Evolutionary conservation across 78 protist genomes (phyloP).

Genomic region (Dictyostelium firmibasis): DNA sequence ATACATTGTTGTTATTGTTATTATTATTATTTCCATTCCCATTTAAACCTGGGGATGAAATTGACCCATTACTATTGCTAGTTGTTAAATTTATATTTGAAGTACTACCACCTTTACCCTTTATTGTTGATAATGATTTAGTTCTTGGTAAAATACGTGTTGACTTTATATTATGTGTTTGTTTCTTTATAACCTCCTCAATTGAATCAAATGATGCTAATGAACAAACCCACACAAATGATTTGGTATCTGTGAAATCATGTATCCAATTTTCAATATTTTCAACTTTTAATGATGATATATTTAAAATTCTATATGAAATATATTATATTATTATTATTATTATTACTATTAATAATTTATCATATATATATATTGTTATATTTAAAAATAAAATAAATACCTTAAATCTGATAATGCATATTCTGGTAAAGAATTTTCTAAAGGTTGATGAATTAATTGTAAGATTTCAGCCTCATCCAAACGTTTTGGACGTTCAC

Average conservation of each 20-base stretch:
- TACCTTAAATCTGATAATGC: slow-evolving; percentile 4
- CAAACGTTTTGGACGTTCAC: slow-evolving; percentile 17
- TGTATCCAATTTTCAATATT: slow-evolving; percentile 58
- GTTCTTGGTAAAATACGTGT: slow-evolving; percentile 10
- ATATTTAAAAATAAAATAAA: too few species aligned
- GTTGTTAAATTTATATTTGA: not conserved
- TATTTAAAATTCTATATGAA: slow-evolving; percentile 35
- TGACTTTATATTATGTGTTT: not conserved
- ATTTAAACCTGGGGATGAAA: not conserved
- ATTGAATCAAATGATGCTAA: slow-evolving; percentile 56
- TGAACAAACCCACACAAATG: slow-evolving; percentile 66
- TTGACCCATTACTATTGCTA: not conserved
- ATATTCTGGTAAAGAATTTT: slow-evolving; percentile 23
- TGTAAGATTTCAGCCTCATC: slow-evolving; percentile 44
- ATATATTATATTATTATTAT: not conserved
- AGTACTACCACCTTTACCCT: not conserved
- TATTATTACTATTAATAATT: not conserved
- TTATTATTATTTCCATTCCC: not conserved
- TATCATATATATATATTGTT: too few species aligned
- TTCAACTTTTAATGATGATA: slow-evolving; percentile 20
- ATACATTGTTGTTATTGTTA: not conserved
- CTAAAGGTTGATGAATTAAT: slow-evolving; percentile 10
- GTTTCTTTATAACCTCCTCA: not conserved
- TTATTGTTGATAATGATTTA: not conserved
- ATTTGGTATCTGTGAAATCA: slow-evolving; percentile 37